phyloP scores from a whole-genome alignment of 768 basidiomycete species.

The Tricholoma flavovirens region DNA sequence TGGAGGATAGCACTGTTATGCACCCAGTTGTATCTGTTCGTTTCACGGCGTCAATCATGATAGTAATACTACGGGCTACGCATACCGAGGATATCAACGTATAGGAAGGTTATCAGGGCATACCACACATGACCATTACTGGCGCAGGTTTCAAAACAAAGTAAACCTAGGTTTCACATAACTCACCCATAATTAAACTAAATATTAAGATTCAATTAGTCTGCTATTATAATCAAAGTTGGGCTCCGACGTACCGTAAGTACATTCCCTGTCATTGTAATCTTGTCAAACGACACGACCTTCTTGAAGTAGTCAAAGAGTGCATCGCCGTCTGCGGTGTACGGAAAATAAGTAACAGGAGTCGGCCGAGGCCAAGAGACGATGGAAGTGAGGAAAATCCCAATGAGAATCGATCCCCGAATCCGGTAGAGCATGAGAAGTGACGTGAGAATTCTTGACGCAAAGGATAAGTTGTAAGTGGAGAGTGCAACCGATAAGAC shows the following conservation, averaged over 20 bases:
- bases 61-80: slow-evolving; percentile 1
- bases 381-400: slow-evolving; percentile 79
- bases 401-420: slow-evolving; percentile 76
- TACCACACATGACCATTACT: slow-evolving; percentile 79
- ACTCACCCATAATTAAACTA: slow-evolving; percentile 45
- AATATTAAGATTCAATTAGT: slow-evolving; percentile 4
- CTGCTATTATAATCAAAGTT: background rate
- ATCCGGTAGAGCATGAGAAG: slow-evolving; percentile 82
- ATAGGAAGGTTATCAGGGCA: slow-evolving; percentile 83
- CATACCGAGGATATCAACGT: slow-evolving; percentile 78
- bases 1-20: background rate
- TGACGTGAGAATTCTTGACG: slow-evolving; percentile 64
- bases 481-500: slow-evolving; percentile 15
- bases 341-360: slow-evolving; percentile 75
- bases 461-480: background rate
- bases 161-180: background rate
- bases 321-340: slow-evolving; percentile 59
- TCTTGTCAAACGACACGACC: slow-evolving; percentile 68
- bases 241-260: slow-evolving; percentile 46
- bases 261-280: slow-evolving; percentile 57
- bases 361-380: slow-evolving; percentile 88
- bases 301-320: slow-evolving; percentile 83
- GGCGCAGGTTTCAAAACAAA: slow-evolving; percentile 16
- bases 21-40: slow-evolving; percentile 48
- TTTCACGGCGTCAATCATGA: slow-evolving; percentile 1